Evolutionary conservation across 495 filamentous ascomycete species (phyloP).

Genomic region (Penicillium dipodomyicola): DNA sequence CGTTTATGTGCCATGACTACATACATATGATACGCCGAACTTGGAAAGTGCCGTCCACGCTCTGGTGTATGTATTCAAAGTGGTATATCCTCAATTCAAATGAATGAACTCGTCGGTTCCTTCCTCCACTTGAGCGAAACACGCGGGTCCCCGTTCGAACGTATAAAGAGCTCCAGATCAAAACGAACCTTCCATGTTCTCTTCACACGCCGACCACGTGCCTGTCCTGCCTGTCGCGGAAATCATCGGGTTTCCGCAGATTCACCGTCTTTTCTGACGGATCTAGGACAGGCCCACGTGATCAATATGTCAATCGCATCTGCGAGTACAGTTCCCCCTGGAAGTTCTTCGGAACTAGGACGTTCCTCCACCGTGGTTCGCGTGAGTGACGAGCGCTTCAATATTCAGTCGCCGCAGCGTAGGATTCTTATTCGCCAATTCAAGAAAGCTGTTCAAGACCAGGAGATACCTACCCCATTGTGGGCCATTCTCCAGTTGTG

Average conservation of each 20-base stretch:
- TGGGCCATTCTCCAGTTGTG: slow-evolving; percentile 18
- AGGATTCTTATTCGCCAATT: slow-evolving; percentile 2
- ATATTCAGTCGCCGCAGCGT: background rate
- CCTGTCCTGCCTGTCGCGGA: background rate
- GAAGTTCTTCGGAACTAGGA: background rate
- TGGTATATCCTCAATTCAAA: background rate
- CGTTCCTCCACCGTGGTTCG: background rate
- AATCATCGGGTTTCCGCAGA: background rate
- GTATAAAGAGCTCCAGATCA: background rate
- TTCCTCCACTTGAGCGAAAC: background rate
- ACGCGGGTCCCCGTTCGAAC: background rate
- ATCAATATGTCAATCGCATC: background rate
- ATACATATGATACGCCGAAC: background rate
- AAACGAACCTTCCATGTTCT: background rate
- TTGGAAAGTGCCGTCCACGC: background rate
- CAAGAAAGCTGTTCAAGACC: background rate
- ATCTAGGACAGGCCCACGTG: background rate
- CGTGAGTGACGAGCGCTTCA: slow-evolving; percentile 5
- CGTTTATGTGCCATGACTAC: background rate
- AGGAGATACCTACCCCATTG: slow-evolving; percentile 5
- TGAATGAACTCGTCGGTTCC: background rate
- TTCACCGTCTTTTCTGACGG: background rate
- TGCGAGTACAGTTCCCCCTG: background rate
- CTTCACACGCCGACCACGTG: background rate
- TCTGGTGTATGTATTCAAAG: background rate